phyloP scores from a whole-genome alignment of 2,329 filamentous ascomycete genomes.

The Xylaria hypoxylon region DNA sequence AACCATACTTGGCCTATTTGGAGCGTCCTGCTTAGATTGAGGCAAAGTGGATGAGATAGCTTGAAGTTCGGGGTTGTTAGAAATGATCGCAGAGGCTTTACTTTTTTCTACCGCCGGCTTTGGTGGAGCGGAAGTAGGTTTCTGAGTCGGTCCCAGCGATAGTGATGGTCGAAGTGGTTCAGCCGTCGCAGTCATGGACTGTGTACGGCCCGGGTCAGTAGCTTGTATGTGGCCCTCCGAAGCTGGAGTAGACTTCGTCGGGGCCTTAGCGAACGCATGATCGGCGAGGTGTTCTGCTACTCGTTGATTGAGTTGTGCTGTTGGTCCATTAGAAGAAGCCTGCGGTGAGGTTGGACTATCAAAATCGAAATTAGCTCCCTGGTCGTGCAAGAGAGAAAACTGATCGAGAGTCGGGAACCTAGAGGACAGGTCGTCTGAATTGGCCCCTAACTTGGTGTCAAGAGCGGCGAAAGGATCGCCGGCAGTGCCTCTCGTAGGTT shows the following conservation, averaged over 20 bases:
- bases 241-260: slow-evolving; percentile 44
- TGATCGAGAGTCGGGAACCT: slow-evolving; percentile 93
- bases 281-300: slow-evolving; percentile 84
- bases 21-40: slow-evolving; percentile 49
- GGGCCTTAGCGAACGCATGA: slow-evolving; percentile 76
- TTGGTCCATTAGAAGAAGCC: slow-evolving; percentile 50
- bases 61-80: slow-evolving; percentile 70
- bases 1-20: slow-evolving; percentile 56
- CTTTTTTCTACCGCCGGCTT: slow-evolving; percentile 62
- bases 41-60: slow-evolving; percentile 63
- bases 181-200: slow-evolving; percentile 42
- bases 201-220: slow-evolving; percentile 49
- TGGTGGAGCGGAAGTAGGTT: slow-evolving; percentile 55
- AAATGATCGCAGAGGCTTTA: slow-evolving; percentile 72
- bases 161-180: slow-evolving; percentile 50
- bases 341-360: slow-evolving; percentile 65
- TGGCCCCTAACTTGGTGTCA: slow-evolving; percentile 71
- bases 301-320: slow-evolving; percentile 70
- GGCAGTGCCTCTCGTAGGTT: slow-evolving; percentile 73
- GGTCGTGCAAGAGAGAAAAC: slow-evolving; percentile 89
- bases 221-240: slow-evolving; percentile 50
- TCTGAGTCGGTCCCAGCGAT: slow-evolving; percentile 47
- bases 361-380: slow-evolving; percentile 87
- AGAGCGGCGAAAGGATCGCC: slow-evolving; percentile 92
- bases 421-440: slow-evolving; percentile 79